Evolutionary conservation across 202 grass and related monocot genomes (phyloP).

Genomic region (Digitaria exilis): DNA sequence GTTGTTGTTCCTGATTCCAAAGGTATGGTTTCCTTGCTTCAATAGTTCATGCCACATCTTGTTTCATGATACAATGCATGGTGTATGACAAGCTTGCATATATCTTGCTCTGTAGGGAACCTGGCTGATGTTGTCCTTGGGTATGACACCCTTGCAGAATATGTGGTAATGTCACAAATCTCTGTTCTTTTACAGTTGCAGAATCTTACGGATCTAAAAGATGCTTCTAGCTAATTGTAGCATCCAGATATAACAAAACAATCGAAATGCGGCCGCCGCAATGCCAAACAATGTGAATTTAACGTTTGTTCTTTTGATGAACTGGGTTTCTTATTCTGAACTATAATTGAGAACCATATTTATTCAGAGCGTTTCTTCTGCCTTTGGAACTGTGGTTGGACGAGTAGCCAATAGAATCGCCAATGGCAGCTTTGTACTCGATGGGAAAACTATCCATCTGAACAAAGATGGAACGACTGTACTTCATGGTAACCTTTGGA

Average conservation of each 20-base stretch:
- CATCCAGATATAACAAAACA: neutral
- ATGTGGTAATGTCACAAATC: slow-evolving; percentile 52
- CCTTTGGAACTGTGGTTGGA: slow-evolving; percentile 42
- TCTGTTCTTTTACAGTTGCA: neutral
- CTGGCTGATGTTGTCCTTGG: slow-evolving; percentile 70
- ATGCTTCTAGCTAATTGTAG: neutral
- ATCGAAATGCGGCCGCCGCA: neutral
- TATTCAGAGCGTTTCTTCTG: neutral
- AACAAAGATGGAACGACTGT: slow-evolving; percentile 66
- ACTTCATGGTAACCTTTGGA: slow-evolving; percentile 52
- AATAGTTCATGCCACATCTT: neutral
- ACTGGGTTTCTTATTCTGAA: neutral
- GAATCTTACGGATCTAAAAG: neutral
- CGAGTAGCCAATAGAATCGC: slow-evolving; percentile 78
- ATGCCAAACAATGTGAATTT: neutral
- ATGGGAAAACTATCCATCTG: slow-evolving; percentile 23
- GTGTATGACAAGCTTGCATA: neutral
- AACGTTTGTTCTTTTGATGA: neutral
- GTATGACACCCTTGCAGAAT: slow-evolving; percentile 59
- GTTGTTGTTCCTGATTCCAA: slow-evolving; percentile 57
- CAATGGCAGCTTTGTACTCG: slow-evolving; percentile 51
- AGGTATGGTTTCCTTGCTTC: slow-evolving; percentile 37
- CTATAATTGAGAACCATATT: neutral
- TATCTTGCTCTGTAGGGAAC: slow-evolving; percentile 53
- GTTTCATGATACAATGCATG: neutral